A percentile compares a stretch with the other conserved stretches of the same genome.
Evolutionary conservation across 1,284 basidiomycete species (phyloP).

Genomic region (Golubevia sp.): DNA sequence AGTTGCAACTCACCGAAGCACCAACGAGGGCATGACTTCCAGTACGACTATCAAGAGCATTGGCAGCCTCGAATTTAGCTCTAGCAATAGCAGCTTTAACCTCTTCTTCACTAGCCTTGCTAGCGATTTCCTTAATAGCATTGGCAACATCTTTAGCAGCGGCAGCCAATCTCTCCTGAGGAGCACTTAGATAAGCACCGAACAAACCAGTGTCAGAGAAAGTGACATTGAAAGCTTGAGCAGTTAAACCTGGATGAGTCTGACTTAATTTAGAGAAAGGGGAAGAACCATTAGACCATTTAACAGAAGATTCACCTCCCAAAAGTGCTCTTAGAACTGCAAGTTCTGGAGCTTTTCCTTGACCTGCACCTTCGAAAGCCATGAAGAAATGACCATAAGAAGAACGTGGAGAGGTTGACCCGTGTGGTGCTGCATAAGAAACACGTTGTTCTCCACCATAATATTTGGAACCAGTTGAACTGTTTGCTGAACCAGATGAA

Average conservation of each 20-base stretch:
- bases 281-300: slow-evolving; percentile 51
- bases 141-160: slow-evolving; percentile 37
- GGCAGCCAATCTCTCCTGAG: slow-evolving; percentile 25
- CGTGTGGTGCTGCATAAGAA: slow-evolving; percentile 43
- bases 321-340: slow-evolving; percentile 52
- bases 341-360: slow-evolving; percentile 34
- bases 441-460: slow-evolving; percentile 57
- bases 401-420: slow-evolving; percentile 32
- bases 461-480: slow-evolving; percentile 42
- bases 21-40: background rate
- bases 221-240: slow-evolving; percentile 48
- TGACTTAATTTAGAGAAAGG: slow-evolving; percentile 37
- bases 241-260: slow-evolving; percentile 29
- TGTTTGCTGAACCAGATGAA: slow-evolving; percentile 18
- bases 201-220: slow-evolving; percentile 53
- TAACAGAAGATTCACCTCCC: slow-evolving; percentile 51
- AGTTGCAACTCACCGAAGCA: background rate
- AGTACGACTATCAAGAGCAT: slow-evolving; percentile 37
- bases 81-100: slow-evolving; percentile 45
- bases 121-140: slow-evolving; percentile 47
- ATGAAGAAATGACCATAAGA: slow-evolving; percentile 52
- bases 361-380: slow-evolving; percentile 49
- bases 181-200: slow-evolving; percentile 50
- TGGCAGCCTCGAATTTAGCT: slow-evolving; percentile 52
- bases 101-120: slow-evolving; percentile 32